A percentile compares a stretch with the other conserved stretches of the same genome.
phyloP scores from a whole-genome alignment of 2,329 filamentous ascomycete genomes.

The Cordyceps militaris region DNA sequence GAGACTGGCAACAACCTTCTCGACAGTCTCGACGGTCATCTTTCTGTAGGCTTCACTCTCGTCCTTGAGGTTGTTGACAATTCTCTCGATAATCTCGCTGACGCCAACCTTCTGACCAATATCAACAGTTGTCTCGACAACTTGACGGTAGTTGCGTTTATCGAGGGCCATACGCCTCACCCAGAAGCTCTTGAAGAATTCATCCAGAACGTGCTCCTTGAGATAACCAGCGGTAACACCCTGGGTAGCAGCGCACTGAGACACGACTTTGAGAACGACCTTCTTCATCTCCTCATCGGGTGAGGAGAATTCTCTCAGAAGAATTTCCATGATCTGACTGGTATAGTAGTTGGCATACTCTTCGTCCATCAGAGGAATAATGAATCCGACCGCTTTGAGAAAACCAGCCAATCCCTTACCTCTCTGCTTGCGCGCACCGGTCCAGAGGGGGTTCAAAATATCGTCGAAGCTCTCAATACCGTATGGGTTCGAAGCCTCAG shows the following conservation, averaged over 20 bases:
- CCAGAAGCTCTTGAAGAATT: slow-evolving; percentile 99
- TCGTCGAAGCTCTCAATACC: slow-evolving; percentile 99
- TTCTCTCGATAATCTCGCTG: slow-evolving; percentile 85
- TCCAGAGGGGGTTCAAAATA: slow-evolving; percentile 95
- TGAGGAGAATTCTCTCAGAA: slow-evolving; percentile 90
- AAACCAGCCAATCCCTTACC: slow-evolving; percentile 95
- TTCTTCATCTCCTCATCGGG: slow-evolving; percentile 99
- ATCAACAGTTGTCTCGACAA: slow-evolving; percentile 96
- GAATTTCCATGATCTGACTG: slow-evolving; percentile 96
- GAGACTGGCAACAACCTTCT: slow-evolving; percentile 89
- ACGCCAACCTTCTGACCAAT: slow-evolving; percentile 97
- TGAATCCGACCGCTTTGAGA: slow-evolving; percentile 94
- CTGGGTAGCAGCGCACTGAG: slow-evolving; percentile 88
- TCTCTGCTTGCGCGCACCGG: slow-evolving; percentile 88
- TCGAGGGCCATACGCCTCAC: slow-evolving; percentile 94
- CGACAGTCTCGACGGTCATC: slow-evolving; percentile 97
- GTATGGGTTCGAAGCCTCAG: slow-evolving; percentile 94
- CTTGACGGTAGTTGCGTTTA: slow-evolving; percentile 94
- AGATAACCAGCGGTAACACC: slow-evolving; percentile 92
- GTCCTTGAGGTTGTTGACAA: slow-evolving; percentile 94
- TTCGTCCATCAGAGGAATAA: slow-evolving; percentile 98
- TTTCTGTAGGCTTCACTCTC: slow-evolving; percentile 97
- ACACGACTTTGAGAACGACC: slow-evolving; percentile 94
- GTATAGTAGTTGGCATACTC: slow-evolving; percentile 99
- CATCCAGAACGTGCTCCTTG: slow-evolving; percentile 88